Base-by-base conservation (phyloP, 805 yeast genomes). In the Metschnikowia gelsemii region DNA sequence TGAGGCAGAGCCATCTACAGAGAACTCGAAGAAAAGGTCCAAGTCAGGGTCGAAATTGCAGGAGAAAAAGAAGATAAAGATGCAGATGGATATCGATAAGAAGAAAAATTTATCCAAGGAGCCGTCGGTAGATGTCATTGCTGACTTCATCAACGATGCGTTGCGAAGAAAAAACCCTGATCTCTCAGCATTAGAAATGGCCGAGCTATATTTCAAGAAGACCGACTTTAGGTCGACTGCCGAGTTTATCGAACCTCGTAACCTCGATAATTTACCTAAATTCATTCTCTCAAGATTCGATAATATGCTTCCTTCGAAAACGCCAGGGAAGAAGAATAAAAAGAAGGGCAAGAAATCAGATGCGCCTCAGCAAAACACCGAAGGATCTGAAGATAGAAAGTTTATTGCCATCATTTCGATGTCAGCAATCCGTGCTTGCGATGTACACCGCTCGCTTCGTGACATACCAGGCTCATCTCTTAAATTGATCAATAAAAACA, bases 351-450 rank as follows among this genome's bases (percentile, higher is more conserved):
- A 45, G 55, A 61, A 54, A 50, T 53, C 47, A 20, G 56, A 70
- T 59, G 50, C 64, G 28, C 43, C 46, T 19, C 49, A 52, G 43
- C 50, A 47, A 26, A 44, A 37, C 31, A 49, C 49, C 19, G 46
- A 39, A 25, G 40, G 46, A 12, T 54, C 46, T 13, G 45, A 43
- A 13, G 69, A 64, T 23, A 61, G 75, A 21, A 73, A 75, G 40
- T 66, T 74, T 63, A 58, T 79, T 49, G 62, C 82, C 12, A 62
- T 82, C 1, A 54, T 84, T 12, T 75, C 90, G 0, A 75, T 84
- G 70, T 87, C 96, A 0, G 93, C 96, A 8, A 68, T 88, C 18
- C 74, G 97, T 51, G 93, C 88, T 2, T 91, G 96, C 55, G 96
- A 90, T 54, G 73, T 88, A 2, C 83, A 77, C 56, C 75, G 96